A percentile compares a stretch with the other conserved stretches of the same genome.
phyloP scores from a whole-genome alignment of 129 eudicot species.

The Daucus carota region DH1_v3.0 NC_030381.2:42248501-42249000 shows the following conservation, averaged over 20 bases:
- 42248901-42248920: not conserved
- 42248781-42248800: not conserved
- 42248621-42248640: not conserved
- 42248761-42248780: not conserved
- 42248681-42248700: constrained; percentile 21
- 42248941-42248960: not conserved
- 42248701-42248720: constrained; percentile 7
- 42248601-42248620: not conserved
- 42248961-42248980: not conserved
- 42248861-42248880: not conserved
- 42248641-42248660: constrained; percentile 2
- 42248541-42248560: not conserved
- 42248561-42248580: not conserved
- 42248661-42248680: constrained; percentile 10
- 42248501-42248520: not conserved
- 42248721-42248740: not conserved
- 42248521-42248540: not conserved
- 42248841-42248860: not conserved
- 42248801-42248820: not conserved
- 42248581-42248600: not conserved
- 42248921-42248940: not conserved
- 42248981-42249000: not conserved
- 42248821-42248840: not conserved
- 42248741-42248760: constrained; percentile 1
- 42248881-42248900: not conserved